phyloP scores from a whole-genome alignment of 441 rosid genomes.

The Erysimum cheiri region DNA sequence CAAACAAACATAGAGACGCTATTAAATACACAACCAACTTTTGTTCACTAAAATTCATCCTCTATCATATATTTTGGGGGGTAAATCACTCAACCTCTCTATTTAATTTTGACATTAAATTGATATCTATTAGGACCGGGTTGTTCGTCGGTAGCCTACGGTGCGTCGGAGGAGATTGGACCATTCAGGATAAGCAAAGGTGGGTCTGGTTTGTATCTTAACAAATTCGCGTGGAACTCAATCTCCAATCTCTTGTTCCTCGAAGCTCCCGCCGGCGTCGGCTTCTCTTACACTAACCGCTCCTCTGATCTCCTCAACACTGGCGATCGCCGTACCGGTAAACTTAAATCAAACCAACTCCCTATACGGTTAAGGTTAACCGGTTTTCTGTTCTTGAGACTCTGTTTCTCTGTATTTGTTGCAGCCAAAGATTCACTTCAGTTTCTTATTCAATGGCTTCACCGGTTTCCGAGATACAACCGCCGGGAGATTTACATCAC shows the following conservation, averaged over 20 bases:
- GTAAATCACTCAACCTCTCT: not conserved
- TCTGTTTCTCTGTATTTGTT: constrained; percentile 30
- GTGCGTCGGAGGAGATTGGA: constrained; percentile 90
- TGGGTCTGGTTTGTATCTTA: constrained; percentile 74
- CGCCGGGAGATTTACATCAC: constrained; percentile 70
- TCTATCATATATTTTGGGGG: not conserved
- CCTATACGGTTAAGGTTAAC: not conserved
- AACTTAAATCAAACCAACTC: not conserved
- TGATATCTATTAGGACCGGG: constrained; percentile 61
- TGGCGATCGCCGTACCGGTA: constrained; percentile 91
- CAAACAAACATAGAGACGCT: constrained; percentile 18
- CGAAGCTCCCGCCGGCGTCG: constrained; percentile 98
- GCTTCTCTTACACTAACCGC: constrained; percentile 90
- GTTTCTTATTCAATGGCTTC: constrained; percentile 75
- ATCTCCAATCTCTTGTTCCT: constrained; percentile 87
- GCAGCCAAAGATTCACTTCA: constrained; percentile 86
- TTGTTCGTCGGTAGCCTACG: constrained; percentile 97
- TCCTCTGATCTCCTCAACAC: constrained; percentile 81
- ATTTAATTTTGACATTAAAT: not conserved
- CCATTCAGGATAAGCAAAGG: constrained; percentile 91
- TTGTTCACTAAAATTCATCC: constrained; percentile 25
- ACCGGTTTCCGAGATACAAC: constrained; percentile 83
- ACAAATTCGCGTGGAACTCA: constrained; percentile 91
- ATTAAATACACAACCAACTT: constrained; percentile 42
- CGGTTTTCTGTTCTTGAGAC: not conserved